Base-by-base conservation (phyloP, 1,284 basidiomycete genomes). In the Trichosporon coremiiforme region DNA sequence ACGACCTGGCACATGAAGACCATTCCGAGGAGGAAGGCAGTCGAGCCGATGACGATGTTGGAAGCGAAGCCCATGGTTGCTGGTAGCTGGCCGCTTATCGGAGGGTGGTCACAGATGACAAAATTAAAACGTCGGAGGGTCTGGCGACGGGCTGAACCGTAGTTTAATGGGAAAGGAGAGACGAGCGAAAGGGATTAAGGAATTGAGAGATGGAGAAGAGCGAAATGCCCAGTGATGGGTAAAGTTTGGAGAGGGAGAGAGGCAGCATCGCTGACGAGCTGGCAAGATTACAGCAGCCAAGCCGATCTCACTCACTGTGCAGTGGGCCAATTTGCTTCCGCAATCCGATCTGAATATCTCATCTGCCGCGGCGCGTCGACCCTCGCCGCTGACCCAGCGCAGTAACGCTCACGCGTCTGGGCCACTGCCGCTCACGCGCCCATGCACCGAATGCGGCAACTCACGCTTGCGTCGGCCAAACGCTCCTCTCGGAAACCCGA, bases 11-110 rank as follows among this genome's bases (percentile, higher is more conserved):
- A 94, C 75, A 95, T 93, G 83, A 93, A 93, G 71, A 95, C 85
- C 74, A 95, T 90, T 70, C 94, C 91, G 50, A 95, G 86, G 76
- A 94, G 91, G 85, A 96, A 96, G 71, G 90, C 91, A 67, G 90
- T 89, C 47, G 92, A 90, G 65, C 89, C 89, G 62, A 95, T 87
- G 25, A 95, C 89, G 17, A 91, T 90, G 66, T 91, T 93, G 79
- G 92, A 89, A 80, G 87, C 88, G 86, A 94, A 95, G 64, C 90
- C 90, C 93, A 95, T 95, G 63, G 65, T 79, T 50, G 57, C 50
- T 53, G 50, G 50, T 17, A 25, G 50, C 36, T 38, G 36, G 36
- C 36, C 36, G 36, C 36, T 38, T 38, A n/a, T 45, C 20, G 50
- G 12, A 5, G 5, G n/a, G 47, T 25, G 47, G 47, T 35, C 7